A percentile compares a stretch with the other conserved stretches of the same genome.
Conservation (phyloP, 805 yeast species). For the Nakazawaea ishiwadae region DNA sequence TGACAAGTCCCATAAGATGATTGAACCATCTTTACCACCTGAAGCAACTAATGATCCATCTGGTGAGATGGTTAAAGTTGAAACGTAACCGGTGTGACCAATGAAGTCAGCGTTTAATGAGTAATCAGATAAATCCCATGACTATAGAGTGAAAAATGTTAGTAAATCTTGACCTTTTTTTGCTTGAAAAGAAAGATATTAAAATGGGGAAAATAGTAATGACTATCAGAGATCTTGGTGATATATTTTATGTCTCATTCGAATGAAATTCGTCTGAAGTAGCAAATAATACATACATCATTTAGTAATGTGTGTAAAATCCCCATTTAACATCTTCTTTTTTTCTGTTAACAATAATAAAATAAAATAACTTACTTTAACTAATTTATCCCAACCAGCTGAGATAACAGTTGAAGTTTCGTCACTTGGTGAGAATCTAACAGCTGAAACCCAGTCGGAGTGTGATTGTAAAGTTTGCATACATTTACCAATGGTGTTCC, state of each 20-base stretch:
- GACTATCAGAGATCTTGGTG: constrained; percentile 98
- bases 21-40: constrained; percentile 99
- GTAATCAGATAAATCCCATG: constrained; percentile 90
- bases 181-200: neutral
- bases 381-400: constrained; percentile 98
- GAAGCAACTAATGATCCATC: constrained; percentile 99
- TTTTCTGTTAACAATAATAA: neutral
- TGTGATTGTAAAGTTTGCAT: constrained; percentile 91
- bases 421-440: constrained; percentile 89
- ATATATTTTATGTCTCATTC: constrained; percentile 91
- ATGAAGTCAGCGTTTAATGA: constrained; percentile 90
- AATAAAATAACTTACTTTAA: constrained; percentile 78
- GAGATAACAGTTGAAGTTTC: constrained; percentile 79
- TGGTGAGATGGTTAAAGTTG: constrained; percentile 96
- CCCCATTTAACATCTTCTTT: neutral
- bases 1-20: constrained; percentile 97
- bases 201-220: neutral
- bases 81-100: constrained; percentile 99
- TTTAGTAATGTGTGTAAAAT: constrained; percentile 26
- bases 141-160: constrained; percentile 40
- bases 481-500: constrained; percentile 99
- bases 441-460: constrained; percentile 99
- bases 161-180: constrained; percentile 5
- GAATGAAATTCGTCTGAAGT: constrained; percentile 87
- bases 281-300: constrained; percentile 94